phyloP scores from a whole-genome alignment of 2,329 filamentous ascomycete species.

The Aurifilum marmelostoma region DNA sequence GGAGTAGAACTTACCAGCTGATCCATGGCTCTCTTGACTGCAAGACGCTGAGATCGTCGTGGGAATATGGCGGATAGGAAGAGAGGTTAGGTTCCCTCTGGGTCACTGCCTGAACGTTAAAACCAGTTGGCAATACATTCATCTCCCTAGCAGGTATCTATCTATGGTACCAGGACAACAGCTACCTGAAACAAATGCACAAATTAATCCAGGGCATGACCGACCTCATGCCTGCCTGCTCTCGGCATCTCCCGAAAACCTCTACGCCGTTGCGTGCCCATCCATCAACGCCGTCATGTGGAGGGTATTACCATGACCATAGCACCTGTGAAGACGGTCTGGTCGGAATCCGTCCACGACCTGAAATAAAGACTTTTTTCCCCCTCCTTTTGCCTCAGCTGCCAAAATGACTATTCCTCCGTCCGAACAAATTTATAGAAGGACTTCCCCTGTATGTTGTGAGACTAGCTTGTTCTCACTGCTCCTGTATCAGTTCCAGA shows the following conservation, averaged over 20 bases:
- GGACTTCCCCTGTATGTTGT: neutral
- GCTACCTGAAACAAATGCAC: neutral
- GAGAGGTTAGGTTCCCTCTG: no score
- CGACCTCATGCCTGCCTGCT: neutral
- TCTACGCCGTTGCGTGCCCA: slow-evolving; percentile 1
- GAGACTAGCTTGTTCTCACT: neutral
- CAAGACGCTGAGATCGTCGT: no score
- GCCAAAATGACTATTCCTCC: neutral
- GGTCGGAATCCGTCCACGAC: slow-evolving; percentile 11
- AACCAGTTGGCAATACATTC: neutral
- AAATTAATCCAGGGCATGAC: neutral
- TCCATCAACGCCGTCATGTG: slow-evolving; percentile 15
- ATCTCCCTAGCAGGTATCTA: neutral
- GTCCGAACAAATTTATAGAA: no score
- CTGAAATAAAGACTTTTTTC: slow-evolving; percentile 9
- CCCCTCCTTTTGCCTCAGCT: neutral
- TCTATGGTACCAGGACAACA: neutral
- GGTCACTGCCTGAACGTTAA: no score
- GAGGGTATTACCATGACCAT: slow-evolving; percentile 15
- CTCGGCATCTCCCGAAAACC: neutral
- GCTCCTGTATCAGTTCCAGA: slow-evolving; percentile 39
- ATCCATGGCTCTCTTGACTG: no score
- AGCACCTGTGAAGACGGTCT: neutral
- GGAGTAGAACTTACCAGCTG: no score
- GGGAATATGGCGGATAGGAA: no score